Percentiles rank a stretch among this genome's conserved stretches.
Conservation (phyloP, 2,329 filamentous ascomycete species). For the Apiospora kogelbergensis region DNA sequence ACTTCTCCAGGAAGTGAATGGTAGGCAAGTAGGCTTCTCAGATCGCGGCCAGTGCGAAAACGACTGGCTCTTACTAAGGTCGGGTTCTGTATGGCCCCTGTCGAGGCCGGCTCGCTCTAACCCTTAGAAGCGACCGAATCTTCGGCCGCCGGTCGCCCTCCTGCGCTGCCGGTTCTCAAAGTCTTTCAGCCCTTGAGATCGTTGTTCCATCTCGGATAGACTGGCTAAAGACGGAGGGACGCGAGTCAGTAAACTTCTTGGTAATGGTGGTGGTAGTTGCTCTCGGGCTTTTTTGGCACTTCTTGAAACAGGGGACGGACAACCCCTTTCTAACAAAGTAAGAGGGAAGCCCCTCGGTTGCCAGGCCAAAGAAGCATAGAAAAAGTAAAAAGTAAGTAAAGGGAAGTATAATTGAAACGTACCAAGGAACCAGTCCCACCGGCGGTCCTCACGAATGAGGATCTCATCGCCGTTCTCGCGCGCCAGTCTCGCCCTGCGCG, state of each 20-base stretch:
- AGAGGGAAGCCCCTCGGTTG: background rate
- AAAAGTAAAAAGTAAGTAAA: background rate
- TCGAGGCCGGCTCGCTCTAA: background rate
- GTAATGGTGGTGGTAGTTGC: background rate
- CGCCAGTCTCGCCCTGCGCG: constrained; percentile 56
- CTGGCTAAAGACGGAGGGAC: constrained; percentile 39
- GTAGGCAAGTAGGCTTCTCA: background rate
- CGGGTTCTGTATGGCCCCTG: background rate
- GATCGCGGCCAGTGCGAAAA: background rate
- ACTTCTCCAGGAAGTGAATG: background rate
- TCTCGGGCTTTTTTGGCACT: background rate
- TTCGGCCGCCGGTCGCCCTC: constrained; percentile 3
- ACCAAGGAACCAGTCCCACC: constrained; percentile 63
- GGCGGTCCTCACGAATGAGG: constrained; percentile 55
- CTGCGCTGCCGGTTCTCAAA: constrained; percentile 35
- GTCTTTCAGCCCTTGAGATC: constrained; percentile 48
- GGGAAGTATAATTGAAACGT: constrained; percentile 28
- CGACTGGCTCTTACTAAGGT: background rate
- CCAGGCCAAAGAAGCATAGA: too few species aligned
- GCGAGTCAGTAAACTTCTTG: constrained; percentile 16
- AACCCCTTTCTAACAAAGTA: background rate
- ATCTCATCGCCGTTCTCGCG: constrained; percentile 55
- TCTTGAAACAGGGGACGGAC: background rate
- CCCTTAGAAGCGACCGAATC: background rate
- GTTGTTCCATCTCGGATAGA: constrained; percentile 50